phyloP scores from a whole-genome alignment of 2,329 filamentous ascomycete species.

The Ramichloridium luteum region DNA sequence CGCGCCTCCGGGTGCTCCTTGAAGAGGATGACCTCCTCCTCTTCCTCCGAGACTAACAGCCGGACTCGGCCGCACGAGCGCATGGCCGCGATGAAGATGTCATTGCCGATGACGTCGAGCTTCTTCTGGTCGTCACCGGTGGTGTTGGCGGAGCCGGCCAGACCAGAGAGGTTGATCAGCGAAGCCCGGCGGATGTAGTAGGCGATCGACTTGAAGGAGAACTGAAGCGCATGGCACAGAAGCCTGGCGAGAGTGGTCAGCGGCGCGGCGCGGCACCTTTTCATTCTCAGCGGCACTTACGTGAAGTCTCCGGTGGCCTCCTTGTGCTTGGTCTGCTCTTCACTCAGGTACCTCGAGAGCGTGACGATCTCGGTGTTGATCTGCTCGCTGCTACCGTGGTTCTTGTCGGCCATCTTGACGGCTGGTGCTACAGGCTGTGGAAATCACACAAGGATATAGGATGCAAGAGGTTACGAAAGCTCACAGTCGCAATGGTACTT shows the following conservation, averaged over 20 bases:
- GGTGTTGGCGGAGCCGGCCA: slow-evolving; percentile 86
- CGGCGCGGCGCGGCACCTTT: slow-evolving; percentile 1
- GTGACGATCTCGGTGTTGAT: slow-evolving; percentile 96
- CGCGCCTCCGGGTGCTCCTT: slow-evolving; percentile 58
- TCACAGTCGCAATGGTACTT: neutral
- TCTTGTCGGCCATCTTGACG: slow-evolving; percentile 16
- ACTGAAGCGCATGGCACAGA: slow-evolving; percentile 93
- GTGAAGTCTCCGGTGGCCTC: slow-evolving; percentile 98
- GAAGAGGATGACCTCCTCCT: slow-evolving; percentile 86
- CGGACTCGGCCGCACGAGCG: slow-evolving; percentile 80
- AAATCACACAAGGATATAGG: neutral
- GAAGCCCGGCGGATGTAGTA: slow-evolving; percentile 97
- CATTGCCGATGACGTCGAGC: slow-evolving; percentile 96
- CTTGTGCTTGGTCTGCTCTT: slow-evolving; percentile 85
- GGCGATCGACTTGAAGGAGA: slow-evolving; percentile 98
- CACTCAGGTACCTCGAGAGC: slow-evolving; percentile 86
- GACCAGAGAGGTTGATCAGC: slow-evolving; percentile 75
- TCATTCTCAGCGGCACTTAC: slow-evolving; percentile 41
- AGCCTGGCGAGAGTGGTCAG: slow-evolving; percentile 45
- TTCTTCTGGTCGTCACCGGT: slow-evolving; percentile 99
- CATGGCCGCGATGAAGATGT: slow-evolving; percentile 95
- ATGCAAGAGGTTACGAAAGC: neutral
- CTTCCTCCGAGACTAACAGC: slow-evolving; percentile 92
- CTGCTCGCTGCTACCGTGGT: slow-evolving; percentile 46
- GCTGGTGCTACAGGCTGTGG: neutral